Evolutionary conservation across 306 rosid genomes (phyloP).

Genomic region (Hippophae tibetana): DNA sequence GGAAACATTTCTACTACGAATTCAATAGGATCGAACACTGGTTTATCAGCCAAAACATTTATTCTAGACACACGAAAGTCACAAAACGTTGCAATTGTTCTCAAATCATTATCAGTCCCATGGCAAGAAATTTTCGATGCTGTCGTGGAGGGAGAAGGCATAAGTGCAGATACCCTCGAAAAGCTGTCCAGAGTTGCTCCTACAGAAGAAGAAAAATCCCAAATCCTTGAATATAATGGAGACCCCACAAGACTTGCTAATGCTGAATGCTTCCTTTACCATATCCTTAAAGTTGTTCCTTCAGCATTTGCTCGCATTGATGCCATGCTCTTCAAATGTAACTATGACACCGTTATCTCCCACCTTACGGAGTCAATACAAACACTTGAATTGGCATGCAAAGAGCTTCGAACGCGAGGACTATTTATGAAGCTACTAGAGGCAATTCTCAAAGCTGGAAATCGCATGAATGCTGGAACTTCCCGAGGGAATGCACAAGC

Average conservation of each 20-base stretch:
- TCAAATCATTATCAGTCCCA: constrained; percentile 57
- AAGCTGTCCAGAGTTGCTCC: constrained; percentile 68
- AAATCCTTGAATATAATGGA: constrained; percentile 47
- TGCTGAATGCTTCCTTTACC: constrained; percentile 73
- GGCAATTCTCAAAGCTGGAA: constrained; percentile 91
- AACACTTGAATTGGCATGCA: constrained; percentile 64
- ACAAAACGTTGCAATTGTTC: constrained; percentile 75
- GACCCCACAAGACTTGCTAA: constrained; percentile 58
- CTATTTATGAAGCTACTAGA: constrained; percentile 81
- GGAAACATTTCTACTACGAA: constrained; percentile 15
- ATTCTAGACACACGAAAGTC: constrained; percentile 71
- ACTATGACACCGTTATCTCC: constrained; percentile 41
- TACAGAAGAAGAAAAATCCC: constrained; percentile 59
- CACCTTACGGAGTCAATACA: constrained; percentile 51
- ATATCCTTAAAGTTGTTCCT: constrained; percentile 65
- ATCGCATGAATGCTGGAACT: constrained; percentile 93
- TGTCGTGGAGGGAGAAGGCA: constrained; percentile 65
- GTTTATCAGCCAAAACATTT: constrained; percentile 25
- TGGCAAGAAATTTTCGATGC: constrained; percentile 50
- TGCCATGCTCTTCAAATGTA: constrained; percentile 67
- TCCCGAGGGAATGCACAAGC: constrained; percentile 91
- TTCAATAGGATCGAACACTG: constrained; percentile 18
- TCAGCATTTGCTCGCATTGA: constrained; percentile 64
- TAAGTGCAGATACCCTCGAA: constrained; percentile 56
- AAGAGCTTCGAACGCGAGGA: constrained; percentile 67